Conservation (phyloP, 805 yeast species). For the Diddensiella transvaalensis region DNA sequence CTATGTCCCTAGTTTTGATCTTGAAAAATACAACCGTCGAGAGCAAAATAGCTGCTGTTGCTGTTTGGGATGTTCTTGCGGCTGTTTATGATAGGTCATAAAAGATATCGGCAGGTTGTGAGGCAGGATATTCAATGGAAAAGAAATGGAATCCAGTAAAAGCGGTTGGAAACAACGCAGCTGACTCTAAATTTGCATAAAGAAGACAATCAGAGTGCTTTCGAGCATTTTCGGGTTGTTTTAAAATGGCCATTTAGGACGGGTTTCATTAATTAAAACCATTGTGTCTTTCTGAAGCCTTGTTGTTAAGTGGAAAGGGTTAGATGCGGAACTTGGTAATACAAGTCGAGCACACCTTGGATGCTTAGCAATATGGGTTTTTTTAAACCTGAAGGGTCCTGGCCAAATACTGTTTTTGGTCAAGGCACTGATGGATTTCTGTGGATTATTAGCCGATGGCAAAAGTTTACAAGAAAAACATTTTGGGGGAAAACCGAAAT, state of each 20-base stretch:
- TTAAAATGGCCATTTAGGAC: background rate
- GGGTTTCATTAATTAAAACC: background rate
- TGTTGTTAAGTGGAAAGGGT: constrained; percentile 13
- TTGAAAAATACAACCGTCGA: too few relatives aligned
- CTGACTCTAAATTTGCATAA: constrained; percentile 2
- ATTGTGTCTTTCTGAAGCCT: constrained; percentile 13
- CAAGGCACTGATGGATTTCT: constrained; percentile 27
- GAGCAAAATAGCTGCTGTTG: too few relatives aligned
- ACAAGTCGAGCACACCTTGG: constrained; percentile 7
- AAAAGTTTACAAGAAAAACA: constrained; percentile 23
- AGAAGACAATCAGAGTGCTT: background rate
- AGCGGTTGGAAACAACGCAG: constrained; percentile 5
- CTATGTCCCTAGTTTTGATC: too few relatives aligned
- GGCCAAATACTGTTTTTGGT: constrained; percentile 1
- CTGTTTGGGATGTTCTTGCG: too few relatives aligned
- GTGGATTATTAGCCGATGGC: constrained; percentile 33
- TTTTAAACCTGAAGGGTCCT: constrained; percentile 16
- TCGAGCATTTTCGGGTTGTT: background rate
- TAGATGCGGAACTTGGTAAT: constrained; percentile 4
- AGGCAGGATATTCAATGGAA: background rate
- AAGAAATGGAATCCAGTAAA: background rate
- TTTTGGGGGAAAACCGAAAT: constrained; percentile 21
- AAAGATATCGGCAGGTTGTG: too few relatives aligned
- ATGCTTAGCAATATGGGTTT: constrained; percentile 13
- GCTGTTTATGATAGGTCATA: too few relatives aligned